Percentiles rank a stretch among this genome's conserved stretches.
Conservation (phyloP, 2,329 filamentous ascomycete species). For the Stagonosporopsis rhizophila region DNA sequence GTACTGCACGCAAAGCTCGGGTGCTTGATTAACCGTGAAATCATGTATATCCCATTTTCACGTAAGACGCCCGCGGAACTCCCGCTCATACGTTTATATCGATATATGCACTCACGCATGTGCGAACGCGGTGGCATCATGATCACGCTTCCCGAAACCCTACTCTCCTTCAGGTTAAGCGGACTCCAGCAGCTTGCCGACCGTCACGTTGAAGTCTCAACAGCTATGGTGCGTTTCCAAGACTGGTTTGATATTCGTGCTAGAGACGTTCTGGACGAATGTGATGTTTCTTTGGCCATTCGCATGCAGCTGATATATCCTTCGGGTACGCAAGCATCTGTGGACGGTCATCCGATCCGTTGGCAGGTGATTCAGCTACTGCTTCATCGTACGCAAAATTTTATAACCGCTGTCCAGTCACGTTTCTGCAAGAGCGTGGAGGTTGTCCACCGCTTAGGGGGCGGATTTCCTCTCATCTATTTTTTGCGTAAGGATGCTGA, state of each 20-base stretch:
- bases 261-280: conserved; percentile 72
- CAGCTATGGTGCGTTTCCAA: conserved; percentile 60
- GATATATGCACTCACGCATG: conserved; percentile 53
- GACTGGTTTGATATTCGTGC: conserved; percentile 57
- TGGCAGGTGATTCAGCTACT: conserved; percentile 51
- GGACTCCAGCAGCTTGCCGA: conserved; percentile 65
- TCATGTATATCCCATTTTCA: conserved; percentile 66
- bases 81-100: conserved; percentile 43
- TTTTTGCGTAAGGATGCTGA: conserved; percentile 57
- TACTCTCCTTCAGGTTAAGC: conserved; percentile 70
- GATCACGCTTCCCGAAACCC: conserved; percentile 67
- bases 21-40: conserved; percentile 60
- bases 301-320: conserved; percentile 55
- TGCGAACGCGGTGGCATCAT: conserved; percentile 60
- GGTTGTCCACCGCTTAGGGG: conserved; percentile 48
- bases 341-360: conserved; percentile 51
- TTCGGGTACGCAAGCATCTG: conserved; percentile 49
- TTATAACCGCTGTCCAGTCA: conserved; percentile 45
- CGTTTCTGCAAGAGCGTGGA: conserved; percentile 59
- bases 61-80: conserved; percentile 54
- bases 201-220: conserved; percentile 50
- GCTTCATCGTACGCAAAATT: conserved; percentile 38
- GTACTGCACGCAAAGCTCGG: conserved; percentile 63
- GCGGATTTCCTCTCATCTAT: conserved; percentile 63
- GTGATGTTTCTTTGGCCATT: conserved; percentile 53